Evolutionary conservation across 495 filamentous ascomycete genomes (phyloP).

Genomic region (Penicillium longicatenatum): DNA sequence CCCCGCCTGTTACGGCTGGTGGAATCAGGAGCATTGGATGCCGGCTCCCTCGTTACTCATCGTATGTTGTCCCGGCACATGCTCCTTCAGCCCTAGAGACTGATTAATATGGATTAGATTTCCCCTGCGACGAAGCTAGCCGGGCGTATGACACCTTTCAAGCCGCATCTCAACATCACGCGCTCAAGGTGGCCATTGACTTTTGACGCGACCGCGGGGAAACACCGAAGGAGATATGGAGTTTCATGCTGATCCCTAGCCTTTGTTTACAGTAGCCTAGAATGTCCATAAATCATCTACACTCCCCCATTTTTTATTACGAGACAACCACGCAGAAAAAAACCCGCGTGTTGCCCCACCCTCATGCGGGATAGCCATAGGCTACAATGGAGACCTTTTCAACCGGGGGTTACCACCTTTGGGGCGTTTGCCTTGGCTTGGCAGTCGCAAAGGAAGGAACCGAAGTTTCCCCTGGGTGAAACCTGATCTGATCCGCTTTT

Average conservation of each 20-base stretch:
- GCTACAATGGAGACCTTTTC: neutral
- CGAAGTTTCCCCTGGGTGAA: too few relatives aligned
- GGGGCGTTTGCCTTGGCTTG: neutral
- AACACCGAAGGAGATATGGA: neutral
- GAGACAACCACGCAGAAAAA: neutral
- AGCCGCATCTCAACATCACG: slow-evolving; percentile 20
- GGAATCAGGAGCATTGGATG: slow-evolving; percentile 23
- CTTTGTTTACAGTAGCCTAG: neutral
- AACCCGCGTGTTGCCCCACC: neutral
- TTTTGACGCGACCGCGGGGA: slow-evolving; percentile 6
- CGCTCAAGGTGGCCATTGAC: slow-evolving; percentile 30
- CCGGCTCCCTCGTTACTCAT: slow-evolving; percentile 43
- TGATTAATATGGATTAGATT: slow-evolving; percentile 11
- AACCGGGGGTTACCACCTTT: neutral
- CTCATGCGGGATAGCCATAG: neutral
- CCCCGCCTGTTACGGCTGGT: slow-evolving; percentile 45
- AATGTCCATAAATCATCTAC: too few relatives aligned
- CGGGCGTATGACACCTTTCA: slow-evolving; percentile 21
- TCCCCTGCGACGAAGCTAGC: slow-evolving; percentile 9
- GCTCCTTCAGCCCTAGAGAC: neutral
- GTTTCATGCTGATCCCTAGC: neutral
- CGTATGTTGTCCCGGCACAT: slow-evolving; percentile 20
- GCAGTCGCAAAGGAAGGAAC: neutral
- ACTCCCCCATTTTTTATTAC: neutral
- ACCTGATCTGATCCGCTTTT: too few relatives aligned